Evolutionary conservation across 1,284 basidiomycete genomes (phyloP).

Genomic region (Rhodotorula sp.): DNA sequence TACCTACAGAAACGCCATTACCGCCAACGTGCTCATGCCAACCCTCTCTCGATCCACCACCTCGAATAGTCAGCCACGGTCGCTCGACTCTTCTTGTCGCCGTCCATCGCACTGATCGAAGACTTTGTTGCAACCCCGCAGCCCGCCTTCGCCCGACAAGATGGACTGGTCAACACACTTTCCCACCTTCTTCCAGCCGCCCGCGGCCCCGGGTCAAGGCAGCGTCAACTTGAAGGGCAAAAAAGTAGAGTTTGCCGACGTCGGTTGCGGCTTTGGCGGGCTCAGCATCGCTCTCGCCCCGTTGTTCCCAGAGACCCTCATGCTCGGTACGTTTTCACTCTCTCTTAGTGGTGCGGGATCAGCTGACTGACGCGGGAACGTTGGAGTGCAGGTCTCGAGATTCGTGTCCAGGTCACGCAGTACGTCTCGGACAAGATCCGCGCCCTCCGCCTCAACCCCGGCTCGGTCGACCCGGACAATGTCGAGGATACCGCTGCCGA

Average conservation of each 20-base stretch:
- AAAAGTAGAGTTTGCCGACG: constrained; percentile 88
- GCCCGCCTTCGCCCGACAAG: constrained; percentile 69
- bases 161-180: constrained; percentile 87
- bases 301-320: constrained; percentile 83
- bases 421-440: constrained; percentile 93
- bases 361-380: neutral
- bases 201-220: constrained; percentile 7
- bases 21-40: constrained; percentile 94
- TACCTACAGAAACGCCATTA: constrained; percentile 63
- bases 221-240: constrained; percentile 44
- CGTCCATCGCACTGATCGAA: neutral
- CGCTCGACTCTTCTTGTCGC: neutral
- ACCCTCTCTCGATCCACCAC: constrained; percentile 94
- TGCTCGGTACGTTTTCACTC: constrained; percentile 70
- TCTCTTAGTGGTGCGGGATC: neutral
- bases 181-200: constrained; percentile 62
- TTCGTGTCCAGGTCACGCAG: constrained; percentile 91
- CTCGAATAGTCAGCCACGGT: constrained; percentile 75
- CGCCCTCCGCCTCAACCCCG: constrained; percentile 67
- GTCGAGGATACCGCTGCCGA: constrained; percentile 33
- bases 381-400: constrained; percentile 77
- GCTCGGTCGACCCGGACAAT: constrained; percentile 40
- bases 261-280: constrained; percentile 98
- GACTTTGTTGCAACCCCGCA: constrained; percentile 35
- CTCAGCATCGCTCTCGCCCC: constrained; percentile 87